These are phyloP conservation scores for Zopfia rhizophila DNA, from an alignment of 2,329 filamentous ascomycete species.

Conservation along the genomic window DNA sequence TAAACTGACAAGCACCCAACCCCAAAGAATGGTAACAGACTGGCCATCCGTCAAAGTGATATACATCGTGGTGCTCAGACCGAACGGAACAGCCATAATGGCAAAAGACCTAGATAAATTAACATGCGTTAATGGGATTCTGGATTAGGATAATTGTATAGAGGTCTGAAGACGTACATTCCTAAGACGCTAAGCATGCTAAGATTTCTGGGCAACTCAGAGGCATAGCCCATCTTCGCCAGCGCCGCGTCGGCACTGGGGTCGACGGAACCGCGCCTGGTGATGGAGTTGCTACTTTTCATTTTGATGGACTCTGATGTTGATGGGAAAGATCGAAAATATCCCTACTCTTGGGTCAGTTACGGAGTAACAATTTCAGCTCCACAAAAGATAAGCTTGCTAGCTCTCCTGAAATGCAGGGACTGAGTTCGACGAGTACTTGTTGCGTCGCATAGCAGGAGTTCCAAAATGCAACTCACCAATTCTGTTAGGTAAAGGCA, in stretches of 20 bases:
- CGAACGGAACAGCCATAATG: constrained; percentile 78
- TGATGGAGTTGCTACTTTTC: constrained; percentile 32
- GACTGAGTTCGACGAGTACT: too few species aligned
- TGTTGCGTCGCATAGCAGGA: too few species aligned
- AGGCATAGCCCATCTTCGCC: constrained; percentile 74
- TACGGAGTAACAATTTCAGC: too few species aligned
- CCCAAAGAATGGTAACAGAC: constrained; percentile 75
- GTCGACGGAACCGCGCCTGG: constrained; percentile 28
- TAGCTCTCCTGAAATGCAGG: too few species aligned
- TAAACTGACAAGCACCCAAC: constrained; percentile 70
- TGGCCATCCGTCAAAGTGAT: constrained; percentile 76
- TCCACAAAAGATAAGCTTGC: too few species aligned
- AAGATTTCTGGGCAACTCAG: constrained; percentile 72
- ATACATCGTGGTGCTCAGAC: constrained; percentile 74
- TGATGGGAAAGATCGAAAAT: too few species aligned
- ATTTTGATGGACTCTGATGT: too few species aligned
- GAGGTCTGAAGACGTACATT: constrained; percentile 52
- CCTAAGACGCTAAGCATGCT: constrained; percentile 77
- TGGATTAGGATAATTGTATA: background rate
- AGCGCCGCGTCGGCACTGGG: constrained; percentile 68
- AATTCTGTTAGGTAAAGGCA: too few species aligned
- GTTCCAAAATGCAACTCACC: too few species aligned
- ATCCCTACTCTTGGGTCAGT: too few species aligned
- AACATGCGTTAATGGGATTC: constrained; percentile 19
- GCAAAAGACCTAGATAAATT: constrained; percentile 68